Conservation (phyloP, 257 asterid genomes). For the Henckelia pumila region DNA sequence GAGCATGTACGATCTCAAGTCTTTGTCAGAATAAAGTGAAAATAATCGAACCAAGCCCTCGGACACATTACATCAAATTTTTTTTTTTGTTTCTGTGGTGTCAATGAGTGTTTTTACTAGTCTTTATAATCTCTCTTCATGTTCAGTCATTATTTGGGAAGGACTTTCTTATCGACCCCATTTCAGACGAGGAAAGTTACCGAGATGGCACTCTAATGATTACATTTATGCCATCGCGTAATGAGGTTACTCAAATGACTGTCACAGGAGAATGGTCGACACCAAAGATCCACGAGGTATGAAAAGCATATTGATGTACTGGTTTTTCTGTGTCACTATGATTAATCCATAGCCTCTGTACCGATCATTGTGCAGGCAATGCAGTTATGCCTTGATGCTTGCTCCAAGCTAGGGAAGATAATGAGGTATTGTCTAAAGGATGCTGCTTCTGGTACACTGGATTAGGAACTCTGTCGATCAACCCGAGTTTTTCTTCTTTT, state of each 20-base stretch:
- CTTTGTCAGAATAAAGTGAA: neutral
- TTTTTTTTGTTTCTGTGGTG: too few species aligned
- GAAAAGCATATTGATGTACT: slow-evolving; percentile 9
- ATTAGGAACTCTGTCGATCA: slow-evolving; percentile 27
- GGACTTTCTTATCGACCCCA: slow-evolving; percentile 78
- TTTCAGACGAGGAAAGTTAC: slow-evolving; percentile 76
- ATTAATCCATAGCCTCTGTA: neutral
- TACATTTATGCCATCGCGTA: slow-evolving; percentile 83
- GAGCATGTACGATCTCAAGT: slow-evolving; percentile 2
- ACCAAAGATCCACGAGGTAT: slow-evolving; percentile 76
- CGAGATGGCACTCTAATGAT: slow-evolving; percentile 79
- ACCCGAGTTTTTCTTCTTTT: too few species aligned
- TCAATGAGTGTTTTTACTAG: neutral
- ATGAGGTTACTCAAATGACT: slow-evolving; percentile 84
- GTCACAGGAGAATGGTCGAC: slow-evolving; percentile 94
- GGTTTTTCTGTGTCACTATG: neutral
- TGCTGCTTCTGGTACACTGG: slow-evolving; percentile 45
- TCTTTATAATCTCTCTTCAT: slow-evolving; percentile 10
- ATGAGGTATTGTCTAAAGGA: slow-evolving; percentile 79
- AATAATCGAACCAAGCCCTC: neutral
- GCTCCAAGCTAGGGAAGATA: slow-evolving; percentile 74
- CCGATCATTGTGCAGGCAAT: slow-evolving; percentile 57
- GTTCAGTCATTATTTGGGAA: slow-evolving; percentile 71
- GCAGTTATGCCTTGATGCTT: slow-evolving; percentile 87
- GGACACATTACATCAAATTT: neutral